A percentile compares a stretch with the other conserved stretches of the same genome.
Conservation (phyloP, 805 yeast species). For the Metschnikowia cubensis region DNA sequence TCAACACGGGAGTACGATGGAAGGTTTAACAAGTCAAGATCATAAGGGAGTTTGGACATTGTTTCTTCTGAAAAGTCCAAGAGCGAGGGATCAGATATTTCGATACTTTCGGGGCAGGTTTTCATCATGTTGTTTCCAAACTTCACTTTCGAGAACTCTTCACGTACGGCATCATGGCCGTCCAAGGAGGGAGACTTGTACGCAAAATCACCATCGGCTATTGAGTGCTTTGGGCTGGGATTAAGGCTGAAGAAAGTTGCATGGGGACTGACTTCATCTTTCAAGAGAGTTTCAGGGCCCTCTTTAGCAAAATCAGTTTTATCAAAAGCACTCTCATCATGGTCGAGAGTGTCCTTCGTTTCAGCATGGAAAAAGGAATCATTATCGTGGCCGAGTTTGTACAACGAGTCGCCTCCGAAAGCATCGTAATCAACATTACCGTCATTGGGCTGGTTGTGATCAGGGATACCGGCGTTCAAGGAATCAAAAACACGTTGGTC, state of each 20-base stretch:
- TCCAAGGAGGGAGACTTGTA: slow-evolving; percentile 19
- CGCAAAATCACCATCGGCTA: slow-evolving; percentile 7
- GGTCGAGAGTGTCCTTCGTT: slow-evolving; percentile 1
- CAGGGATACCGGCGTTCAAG: slow-evolving; percentile 20
- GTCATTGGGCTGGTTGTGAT: slow-evolving; percentile 1
- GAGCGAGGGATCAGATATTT: slow-evolving; percentile 29
- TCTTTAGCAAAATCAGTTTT: background rate
- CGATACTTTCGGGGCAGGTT: slow-evolving; percentile 31
- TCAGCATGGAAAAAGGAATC: slow-evolving; percentile 3
- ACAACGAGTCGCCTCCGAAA: slow-evolving; percentile 6
- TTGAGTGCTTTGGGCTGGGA: slow-evolving; percentile 19
- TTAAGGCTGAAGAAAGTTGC: slow-evolving; percentile 15
- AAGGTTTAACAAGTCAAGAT: slow-evolving; percentile 53
- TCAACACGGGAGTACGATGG: slow-evolving; percentile 89
- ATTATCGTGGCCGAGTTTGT: slow-evolving; percentile 4
- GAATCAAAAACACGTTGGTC: slow-evolving; percentile 50
- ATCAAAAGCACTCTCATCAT: background rate
- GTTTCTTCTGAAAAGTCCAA: slow-evolving; percentile 36
- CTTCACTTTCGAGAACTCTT: slow-evolving; percentile 47
- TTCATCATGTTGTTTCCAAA: slow-evolving; percentile 46
- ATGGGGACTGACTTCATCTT: slow-evolving; percentile 21
- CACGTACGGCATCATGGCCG: slow-evolving; percentile 43
- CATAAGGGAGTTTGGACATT: slow-evolving; percentile 43
- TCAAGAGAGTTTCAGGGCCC: slow-evolving; percentile 15
- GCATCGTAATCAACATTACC: slow-evolving; percentile 2